phyloP scores from a whole-genome alignment of 768 basidiomycete species.

The Lentinula detonsa region DNA sequence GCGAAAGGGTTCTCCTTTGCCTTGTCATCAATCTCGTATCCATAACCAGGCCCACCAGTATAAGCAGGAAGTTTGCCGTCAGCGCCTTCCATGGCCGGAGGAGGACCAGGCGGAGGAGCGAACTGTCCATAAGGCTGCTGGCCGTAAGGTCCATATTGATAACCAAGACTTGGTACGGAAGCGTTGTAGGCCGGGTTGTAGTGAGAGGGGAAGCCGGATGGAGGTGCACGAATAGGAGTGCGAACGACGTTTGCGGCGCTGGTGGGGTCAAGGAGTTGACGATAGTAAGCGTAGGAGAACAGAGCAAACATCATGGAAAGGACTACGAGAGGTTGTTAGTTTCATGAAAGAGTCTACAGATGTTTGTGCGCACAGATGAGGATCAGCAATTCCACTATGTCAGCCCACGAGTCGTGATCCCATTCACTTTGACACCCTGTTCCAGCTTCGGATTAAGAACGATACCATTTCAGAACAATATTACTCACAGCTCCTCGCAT shows the following conservation, averaged over 20 bases:
- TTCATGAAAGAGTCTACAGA: neutral
- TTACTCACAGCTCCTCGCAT: constrained; percentile 44
- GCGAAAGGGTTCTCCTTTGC: constrained; percentile 50
- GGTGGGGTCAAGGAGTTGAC: constrained; percentile 67
- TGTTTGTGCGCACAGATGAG: constrained; percentile 41
- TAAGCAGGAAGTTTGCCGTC: constrained; percentile 47
- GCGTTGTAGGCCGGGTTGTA: constrained; percentile 56
- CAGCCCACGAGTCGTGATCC: constrained; percentile 59
- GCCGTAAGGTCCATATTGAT: constrained; percentile 20
- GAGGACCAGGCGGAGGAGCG: constrained; percentile 46
- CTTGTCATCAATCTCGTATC: constrained; percentile 25
- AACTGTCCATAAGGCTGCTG: constrained; percentile 22
- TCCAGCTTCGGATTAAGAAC: constrained; percentile 8
- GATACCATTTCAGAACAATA: neutral
- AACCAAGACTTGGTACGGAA: constrained; percentile 24
- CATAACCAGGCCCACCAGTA: constrained; percentile 20
- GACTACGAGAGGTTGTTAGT: constrained; percentile 27
- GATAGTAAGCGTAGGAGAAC: constrained; percentile 66
- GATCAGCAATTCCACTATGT: constrained; percentile 59
- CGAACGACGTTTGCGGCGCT: constrained; percentile 47
- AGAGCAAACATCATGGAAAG: constrained; percentile 56
- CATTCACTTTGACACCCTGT: constrained; percentile 61
- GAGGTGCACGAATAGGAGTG: constrained; percentile 33
- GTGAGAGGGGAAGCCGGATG: constrained; percentile 36
- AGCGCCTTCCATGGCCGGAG: constrained; percentile 30